Percentiles rank a stretch among this genome's conserved stretches.
Conservation (phyloP, 2,329 filamentous ascomycete genomes). For the Paracamarosporium sp. region DNA sequence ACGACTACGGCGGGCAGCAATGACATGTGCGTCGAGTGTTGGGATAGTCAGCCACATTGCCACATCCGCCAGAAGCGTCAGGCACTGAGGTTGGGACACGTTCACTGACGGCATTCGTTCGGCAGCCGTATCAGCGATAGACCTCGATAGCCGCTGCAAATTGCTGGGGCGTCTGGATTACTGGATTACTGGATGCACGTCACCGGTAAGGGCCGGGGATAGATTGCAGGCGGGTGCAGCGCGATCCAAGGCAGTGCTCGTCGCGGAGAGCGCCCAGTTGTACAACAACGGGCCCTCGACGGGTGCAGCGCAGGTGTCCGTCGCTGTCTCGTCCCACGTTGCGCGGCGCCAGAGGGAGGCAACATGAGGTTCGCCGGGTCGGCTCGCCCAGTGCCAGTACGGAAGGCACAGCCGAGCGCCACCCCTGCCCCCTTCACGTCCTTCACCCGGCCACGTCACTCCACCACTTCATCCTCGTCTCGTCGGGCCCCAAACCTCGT, state of each 20-base stretch:
- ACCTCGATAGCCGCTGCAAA: slow-evolving; percentile 40
- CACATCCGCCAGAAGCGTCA: background rate
- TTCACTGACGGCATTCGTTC: slow-evolving; percentile 37
- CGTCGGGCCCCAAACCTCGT: slow-evolving; percentile 19
- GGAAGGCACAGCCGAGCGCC: slow-evolving; percentile 13
- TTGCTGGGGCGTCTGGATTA: slow-evolving; percentile 23
- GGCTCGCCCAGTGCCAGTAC: slow-evolving; percentile 20
- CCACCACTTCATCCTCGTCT: slow-evolving; percentile 34
- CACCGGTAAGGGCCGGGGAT: slow-evolving; percentile 19
- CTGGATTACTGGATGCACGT: slow-evolving; percentile 35
- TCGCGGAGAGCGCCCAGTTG: slow-evolving; percentile 1
- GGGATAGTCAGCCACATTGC: background rate
- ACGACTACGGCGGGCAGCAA: background rate
- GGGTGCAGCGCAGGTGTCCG: background rate
- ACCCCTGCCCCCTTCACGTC: slow-evolving; percentile 15
- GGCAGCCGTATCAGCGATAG: slow-evolving; percentile 15
- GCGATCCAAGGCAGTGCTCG: slow-evolving; percentile 15
- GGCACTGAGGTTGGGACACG: slow-evolving; percentile 37
- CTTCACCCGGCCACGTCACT: slow-evolving; percentile 32
- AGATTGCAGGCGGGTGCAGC: slow-evolving; percentile 16
- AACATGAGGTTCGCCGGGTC: slow-evolving; percentile 14
- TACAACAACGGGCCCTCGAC: background rate
- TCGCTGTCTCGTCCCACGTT: slow-evolving; percentile 33
- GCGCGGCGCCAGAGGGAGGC: slow-evolving; percentile 18
- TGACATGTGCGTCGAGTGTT: background rate